Percentiles rank a stretch among this genome's conserved stretches.
phyloP scores from a whole-genome alignment of 345 rosid species.

The Mercurialis annua region DNA sequence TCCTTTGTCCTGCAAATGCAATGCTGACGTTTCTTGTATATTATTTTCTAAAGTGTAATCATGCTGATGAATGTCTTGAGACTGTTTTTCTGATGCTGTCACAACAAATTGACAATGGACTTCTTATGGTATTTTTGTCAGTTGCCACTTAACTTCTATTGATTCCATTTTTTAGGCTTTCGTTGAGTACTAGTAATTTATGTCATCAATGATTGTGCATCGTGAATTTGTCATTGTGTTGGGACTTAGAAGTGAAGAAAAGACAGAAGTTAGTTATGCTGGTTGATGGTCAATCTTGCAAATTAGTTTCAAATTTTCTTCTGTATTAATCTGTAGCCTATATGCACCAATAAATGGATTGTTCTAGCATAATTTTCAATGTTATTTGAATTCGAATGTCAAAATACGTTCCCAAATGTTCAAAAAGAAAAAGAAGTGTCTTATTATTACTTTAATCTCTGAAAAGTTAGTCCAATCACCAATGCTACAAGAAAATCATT shows the following conservation, averaged over 20 bases:
- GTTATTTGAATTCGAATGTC: too few species aligned
- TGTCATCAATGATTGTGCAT: neutral
- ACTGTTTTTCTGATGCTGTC: neutral
- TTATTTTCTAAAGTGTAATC: neutral
- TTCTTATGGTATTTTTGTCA: neutral
- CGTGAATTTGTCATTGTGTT: neutral
- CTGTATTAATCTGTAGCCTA: neutral
- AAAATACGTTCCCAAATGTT: too few species aligned
- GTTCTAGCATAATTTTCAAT: neutral
- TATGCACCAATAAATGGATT: neutral
- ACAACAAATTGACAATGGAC: neutral
- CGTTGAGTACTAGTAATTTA: neutral
- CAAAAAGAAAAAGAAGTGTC: too few species aligned
- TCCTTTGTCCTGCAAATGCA: neutral
- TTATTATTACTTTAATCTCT: too few species aligned
- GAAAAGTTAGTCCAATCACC: neutral
- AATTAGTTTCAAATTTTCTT: neutral
- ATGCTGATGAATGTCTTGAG: neutral
- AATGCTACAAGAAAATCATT: neutral
- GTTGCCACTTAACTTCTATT: neutral
- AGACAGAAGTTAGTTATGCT: neutral
- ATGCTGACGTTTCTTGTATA: too few species aligned
- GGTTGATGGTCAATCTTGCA: neutral
- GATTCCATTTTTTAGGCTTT: neutral
- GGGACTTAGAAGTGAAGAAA: neutral